Evolutionary conservation across 75 land plant genomes (phyloP), one percentile per base, ranked within the genome.

Genomic region (Isoetes taiwanensis): DNA sequence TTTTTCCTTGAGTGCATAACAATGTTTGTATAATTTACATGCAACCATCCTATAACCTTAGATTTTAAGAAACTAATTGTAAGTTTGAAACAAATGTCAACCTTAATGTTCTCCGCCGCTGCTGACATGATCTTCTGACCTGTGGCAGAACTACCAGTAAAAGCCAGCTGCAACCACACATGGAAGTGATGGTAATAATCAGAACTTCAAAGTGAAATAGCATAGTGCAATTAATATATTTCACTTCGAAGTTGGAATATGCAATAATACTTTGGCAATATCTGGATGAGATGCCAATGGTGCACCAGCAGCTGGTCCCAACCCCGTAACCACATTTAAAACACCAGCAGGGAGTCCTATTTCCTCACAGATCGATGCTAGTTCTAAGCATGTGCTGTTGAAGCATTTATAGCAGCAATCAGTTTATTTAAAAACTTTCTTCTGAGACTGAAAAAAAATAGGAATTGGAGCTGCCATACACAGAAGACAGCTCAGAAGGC

Each of bases 271-370:
- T 96, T 94, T 94, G 60, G 84, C 90, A 37, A 94, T 80, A 61
- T 65, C 70, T 34, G 90, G 77, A 74, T 94, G 96, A 27, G 90
- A 61, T 64, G 91, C 76, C 70, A 94, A 65, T 43, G 99, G 84
- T 41, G 87, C 96, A 72, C 99, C 99, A 66, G 99, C 99, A 39
- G 79, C 91, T 46, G 56, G 71, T 23, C 99, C 99, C 33, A 78
- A 59, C 24, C 99, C 99, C 67, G 99, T 94, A 35, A 94, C 41
- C 54, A 94, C 75, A 64, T 94, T 94, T 24, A 94, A 68, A 17
- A 94, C 96, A 21, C 99, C 99, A 64, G 80, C 63, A 48, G 99
- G 99, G 57, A 94, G 96, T 33, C 83, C 91, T 9, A 94, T 82
- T 55, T 89, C 86, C 57, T 41, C 75, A 43, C 90, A 83, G 2